These are phyloP conservation scores for Sporothrix euskadiensis DNA, from an alignment of 2,329 filamentous ascomycete species.

Conservation along the genomic window DNA sequence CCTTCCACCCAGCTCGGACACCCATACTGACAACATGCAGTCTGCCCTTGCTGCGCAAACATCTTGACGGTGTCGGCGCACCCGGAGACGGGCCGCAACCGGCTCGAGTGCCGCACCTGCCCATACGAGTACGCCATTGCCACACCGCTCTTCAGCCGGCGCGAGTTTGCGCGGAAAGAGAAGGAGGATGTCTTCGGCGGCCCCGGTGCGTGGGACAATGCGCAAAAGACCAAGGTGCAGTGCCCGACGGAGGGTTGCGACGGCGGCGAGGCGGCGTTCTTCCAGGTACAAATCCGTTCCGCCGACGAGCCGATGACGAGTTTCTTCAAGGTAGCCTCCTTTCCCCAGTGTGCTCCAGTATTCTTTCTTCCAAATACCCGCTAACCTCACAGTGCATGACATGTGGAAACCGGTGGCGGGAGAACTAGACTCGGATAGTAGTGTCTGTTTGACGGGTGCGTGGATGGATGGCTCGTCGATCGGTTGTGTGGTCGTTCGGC, in stretches of 20 bases:
- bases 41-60: conserved; percentile 83
- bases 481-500: neutral
- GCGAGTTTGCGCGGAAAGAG: conserved; percentile 82
- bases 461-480: neutral
- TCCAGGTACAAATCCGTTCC: conserved; percentile 95
- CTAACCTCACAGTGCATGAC: conserved; percentile 59
- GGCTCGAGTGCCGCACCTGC: conserved; percentile 93
- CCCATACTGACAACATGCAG: conserved; percentile 42
- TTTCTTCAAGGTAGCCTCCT: conserved; percentile 72
- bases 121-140: conserved; percentile 87
- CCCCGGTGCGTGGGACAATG: conserved; percentile 85
- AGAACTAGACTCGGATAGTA: conserved; percentile 51
- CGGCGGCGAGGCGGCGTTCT: conserved; percentile 85
- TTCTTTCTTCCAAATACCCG: conserved; percentile 26
- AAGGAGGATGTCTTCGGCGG: conserved; percentile 89
- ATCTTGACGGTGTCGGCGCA: conserved; percentile 71
- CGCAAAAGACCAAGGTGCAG: conserved; percentile 78
- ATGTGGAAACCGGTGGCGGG: conserved; percentile 66
- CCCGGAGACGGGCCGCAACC: conserved; percentile 62
- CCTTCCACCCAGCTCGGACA: neutral
- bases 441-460: neutral
- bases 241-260: conserved; percentile 80
- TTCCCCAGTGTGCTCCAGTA: neutral
- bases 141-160: conserved; percentile 76
- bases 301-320: conserved; percentile 98